Base-by-base conservation (phyloP, 2,329 filamentous ascomycete genomes). In the Pestalotiopsis fici region DNA sequence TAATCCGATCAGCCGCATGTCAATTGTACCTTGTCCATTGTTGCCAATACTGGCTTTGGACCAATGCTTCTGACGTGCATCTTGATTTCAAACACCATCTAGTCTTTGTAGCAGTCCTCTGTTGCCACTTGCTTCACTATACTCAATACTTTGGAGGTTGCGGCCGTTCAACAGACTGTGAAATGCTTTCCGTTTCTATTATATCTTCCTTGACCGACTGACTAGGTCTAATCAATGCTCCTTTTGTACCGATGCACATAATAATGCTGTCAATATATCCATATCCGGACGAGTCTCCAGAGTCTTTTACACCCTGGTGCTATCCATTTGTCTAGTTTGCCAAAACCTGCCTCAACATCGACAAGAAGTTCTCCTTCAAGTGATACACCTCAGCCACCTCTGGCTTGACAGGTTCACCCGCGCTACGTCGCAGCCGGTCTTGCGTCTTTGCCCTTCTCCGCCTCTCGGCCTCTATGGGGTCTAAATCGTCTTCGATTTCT, bases 381-480 rank as follows among this genome's bases (percentile, higher is more conserved):
- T 94, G 95, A 75, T 93, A 85, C 64, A 97, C 87, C 83, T 97
- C 94, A 27, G 80, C 83, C n/a, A 97, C 88, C 1, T 84, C 80
- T 3, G 94, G 94, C 82, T 97, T 98, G 64, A 85, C 83, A 1
- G 94, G 94, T 82, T 97, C 94, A 37, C 94, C 94, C 1, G 94
- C 94, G 56, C 88, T 91, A 65, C 94, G 86, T 70, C 93, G 87
- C 65, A 99, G 84, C 68, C 92, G 88, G 76, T 97, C 95, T 76
- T 95, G 93, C 72, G 87, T 89, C 83, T 91, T 93, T 9, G 89
- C 87, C 70, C 95, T 86, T 68, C 93, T 86, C 74, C 90, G 92
- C 68, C 95, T 85, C 83, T 98, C 96, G 5, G 93, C 93, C 69
- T 90, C 90, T 71, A 99, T 97, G 1, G 95, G 94, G 75, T 98